A percentile compares a stretch with the other conserved stretches of the same genome.
Evolutionary conservation across 2,329 filamentous ascomycete genomes (phyloP).

Genomic region (Paecilomyces niveus): DNA sequence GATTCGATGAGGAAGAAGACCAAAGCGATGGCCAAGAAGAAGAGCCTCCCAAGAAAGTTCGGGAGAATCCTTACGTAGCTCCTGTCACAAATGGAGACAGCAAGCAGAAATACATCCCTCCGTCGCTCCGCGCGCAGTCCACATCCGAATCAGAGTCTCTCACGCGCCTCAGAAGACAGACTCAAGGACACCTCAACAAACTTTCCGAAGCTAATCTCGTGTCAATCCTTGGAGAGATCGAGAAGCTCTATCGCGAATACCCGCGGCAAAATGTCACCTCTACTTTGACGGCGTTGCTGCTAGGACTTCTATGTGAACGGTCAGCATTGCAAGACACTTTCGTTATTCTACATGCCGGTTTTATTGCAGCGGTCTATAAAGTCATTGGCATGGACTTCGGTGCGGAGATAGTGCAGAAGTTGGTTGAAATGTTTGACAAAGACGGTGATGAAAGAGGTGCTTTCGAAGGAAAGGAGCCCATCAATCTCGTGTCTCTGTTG

Average conservation of each 20-base stretch:
- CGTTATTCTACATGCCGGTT: slow-evolving; percentile 82
- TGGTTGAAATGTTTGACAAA: slow-evolving; percentile 67
- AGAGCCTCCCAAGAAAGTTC: slow-evolving; percentile 41
- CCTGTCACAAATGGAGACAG: slow-evolving; percentile 46
- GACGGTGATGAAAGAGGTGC: slow-evolving; percentile 47
- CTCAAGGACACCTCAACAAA: slow-evolving; percentile 85
- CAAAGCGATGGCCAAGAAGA: slow-evolving; percentile 14
- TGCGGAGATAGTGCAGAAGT: slow-evolving; percentile 71
- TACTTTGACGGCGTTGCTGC: slow-evolving; percentile 66
- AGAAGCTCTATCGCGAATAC: slow-evolving; percentile 74
- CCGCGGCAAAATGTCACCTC: slow-evolving; percentile 85
- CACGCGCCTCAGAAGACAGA: slow-evolving; percentile 64
- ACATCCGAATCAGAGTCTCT: slow-evolving; percentile 61
- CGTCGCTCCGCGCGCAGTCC: slow-evolving; percentile 63
- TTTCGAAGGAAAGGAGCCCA: slow-evolving; percentile 51
- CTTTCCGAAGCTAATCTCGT: slow-evolving; percentile 86
- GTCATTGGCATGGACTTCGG: slow-evolving; percentile 83
- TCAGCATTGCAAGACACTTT: slow-evolving; percentile 80
- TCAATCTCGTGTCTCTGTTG: slow-evolving; percentile 75
- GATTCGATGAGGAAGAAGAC: slow-evolving; percentile 34
- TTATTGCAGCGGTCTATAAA: slow-evolving; percentile 81
- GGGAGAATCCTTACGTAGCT: slow-evolving; percentile 85
- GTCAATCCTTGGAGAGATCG: slow-evolving; percentile 73
- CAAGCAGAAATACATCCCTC: slow-evolving; percentile 75
- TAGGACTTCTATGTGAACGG: slow-evolving; percentile 72